Percentiles rank a stretch among this genome's conserved stretches.
Evolutionary conservation across 2,329 filamentous ascomycete genomes (phyloP).

Genomic region (Neonectria coccinea): DNA sequence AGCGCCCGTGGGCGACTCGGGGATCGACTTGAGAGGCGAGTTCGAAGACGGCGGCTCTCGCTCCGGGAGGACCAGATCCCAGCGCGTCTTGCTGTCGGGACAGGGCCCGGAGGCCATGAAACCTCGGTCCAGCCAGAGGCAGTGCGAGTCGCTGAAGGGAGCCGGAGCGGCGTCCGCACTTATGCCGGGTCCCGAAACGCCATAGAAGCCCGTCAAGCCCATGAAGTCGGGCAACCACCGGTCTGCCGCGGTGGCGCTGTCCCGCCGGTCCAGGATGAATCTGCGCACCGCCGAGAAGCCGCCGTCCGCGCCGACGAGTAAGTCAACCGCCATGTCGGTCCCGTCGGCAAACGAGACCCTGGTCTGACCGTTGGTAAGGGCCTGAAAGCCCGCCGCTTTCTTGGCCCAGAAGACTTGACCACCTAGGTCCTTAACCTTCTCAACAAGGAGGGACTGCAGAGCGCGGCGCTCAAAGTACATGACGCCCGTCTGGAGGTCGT

Average conservation of each 20-base stretch:
- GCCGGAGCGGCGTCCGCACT: conserved; percentile 4
- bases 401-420: conserved; percentile 38
- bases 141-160: conserved; percentile 33
- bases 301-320: conserved; percentile 41
- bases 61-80: conserved; percentile 44
- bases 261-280: conserved; percentile 33
- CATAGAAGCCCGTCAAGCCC: conserved; percentile 40
- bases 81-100: conserved; percentile 36
- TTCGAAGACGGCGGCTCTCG: conserved; percentile 24
- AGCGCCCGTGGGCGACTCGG: background rate
- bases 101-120: conserved; percentile 37
- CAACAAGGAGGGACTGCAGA: conserved; percentile 34
- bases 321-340: conserved; percentile 18
- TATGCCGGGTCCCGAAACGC: conserved; percentile 28
- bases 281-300: conserved; percentile 38
- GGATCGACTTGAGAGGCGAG: conserved; percentile 4
- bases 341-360: conserved; percentile 30
- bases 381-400: conserved; percentile 29
- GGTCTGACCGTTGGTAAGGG: conserved; percentile 25
- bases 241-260: conserved; percentile 26
- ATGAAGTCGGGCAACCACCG: conserved; percentile 42
- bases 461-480: conserved; percentile 39
- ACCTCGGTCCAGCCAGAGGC: conserved; percentile 33
- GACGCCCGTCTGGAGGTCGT: conserved; percentile 34
- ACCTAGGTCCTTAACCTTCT: conserved; percentile 31